A percentile compares a stretch with the other conserved stretches of the same genome.
These are phyloP conservation scores for Inonotus obliquus DNA, from an alignment of 1,284 basidiomycete species.

Conservation along the genomic window DNA sequence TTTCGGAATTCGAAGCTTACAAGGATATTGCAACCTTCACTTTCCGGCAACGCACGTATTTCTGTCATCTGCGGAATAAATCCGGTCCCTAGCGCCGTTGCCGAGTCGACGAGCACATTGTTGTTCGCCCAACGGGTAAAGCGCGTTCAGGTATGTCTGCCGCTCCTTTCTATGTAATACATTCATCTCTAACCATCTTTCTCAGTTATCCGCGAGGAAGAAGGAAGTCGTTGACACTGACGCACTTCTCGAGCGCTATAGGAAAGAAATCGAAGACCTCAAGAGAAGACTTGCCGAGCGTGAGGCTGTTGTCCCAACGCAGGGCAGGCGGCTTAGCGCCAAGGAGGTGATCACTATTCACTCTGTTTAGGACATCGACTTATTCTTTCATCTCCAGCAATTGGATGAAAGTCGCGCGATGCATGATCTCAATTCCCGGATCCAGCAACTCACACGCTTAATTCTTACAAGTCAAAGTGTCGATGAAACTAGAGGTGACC, in stretches of 20 bases:
- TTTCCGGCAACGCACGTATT: slow-evolving; percentile 92
- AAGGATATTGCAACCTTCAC: slow-evolving; percentile 89
- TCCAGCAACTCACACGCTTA: slow-evolving; percentile 81
- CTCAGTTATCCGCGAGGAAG: slow-evolving; percentile 80
- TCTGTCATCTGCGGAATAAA: slow-evolving; percentile 96
- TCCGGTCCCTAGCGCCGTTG: slow-evolving; percentile 68
- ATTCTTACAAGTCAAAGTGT: slow-evolving; percentile 84
- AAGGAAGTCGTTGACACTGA: slow-evolving; percentile 93
- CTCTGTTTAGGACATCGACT: slow-evolving; percentile 1
- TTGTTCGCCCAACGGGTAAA: slow-evolving; percentile 89
- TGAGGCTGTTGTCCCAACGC: slow-evolving; percentile 45
- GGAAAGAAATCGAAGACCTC: slow-evolving; percentile 86
- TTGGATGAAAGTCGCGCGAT: slow-evolving; percentile 75
- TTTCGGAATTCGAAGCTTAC: slow-evolving; percentile 96
- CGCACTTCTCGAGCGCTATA: slow-evolving; percentile 86
- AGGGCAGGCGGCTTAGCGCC: slow-evolving; percentile 57
- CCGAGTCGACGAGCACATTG: slow-evolving; percentile 80
- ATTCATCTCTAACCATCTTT: slow-evolving; percentile 19
- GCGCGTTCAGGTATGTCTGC: slow-evolving; percentile 54
- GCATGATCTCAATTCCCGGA: slow-evolving; percentile 74
- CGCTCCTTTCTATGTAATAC: not conserved
- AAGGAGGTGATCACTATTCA: slow-evolving; percentile 48
- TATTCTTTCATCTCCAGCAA: slow-evolving; percentile 43
- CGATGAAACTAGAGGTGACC: slow-evolving; percentile 59
- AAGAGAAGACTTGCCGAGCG: slow-evolving; percentile 63